Conservation (phyloP, 179 eudicot genomes). For the Camellia oleifera region DNA sequence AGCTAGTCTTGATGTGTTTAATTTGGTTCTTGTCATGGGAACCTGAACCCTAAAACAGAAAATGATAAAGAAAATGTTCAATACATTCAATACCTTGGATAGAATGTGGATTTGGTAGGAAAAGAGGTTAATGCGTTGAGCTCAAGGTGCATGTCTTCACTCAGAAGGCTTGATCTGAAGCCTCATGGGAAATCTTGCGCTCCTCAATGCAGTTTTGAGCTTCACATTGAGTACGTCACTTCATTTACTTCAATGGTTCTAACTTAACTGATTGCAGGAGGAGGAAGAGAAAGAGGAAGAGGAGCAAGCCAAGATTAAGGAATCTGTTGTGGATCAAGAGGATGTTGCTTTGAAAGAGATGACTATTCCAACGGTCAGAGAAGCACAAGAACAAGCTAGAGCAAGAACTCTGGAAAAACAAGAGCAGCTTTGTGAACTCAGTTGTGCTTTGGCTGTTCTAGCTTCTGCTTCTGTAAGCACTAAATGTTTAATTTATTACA, state of each 20-base stretch:
- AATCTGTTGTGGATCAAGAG: constrained; percentile 38
- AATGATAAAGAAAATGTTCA: too few species aligned
- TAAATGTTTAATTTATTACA: not conserved
- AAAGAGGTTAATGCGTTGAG: not conserved
- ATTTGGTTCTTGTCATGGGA: too few species aligned
- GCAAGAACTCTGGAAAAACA: constrained; percentile 44
- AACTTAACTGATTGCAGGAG: constrained; percentile 38
- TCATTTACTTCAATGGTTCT: not conserved
- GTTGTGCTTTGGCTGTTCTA: constrained; percentile 82
- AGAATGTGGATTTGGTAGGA: not conserved
- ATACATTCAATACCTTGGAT: not conserved
- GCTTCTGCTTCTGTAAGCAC: constrained; percentile 78
- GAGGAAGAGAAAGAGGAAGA: constrained; percentile 62
- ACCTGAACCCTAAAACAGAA: too few species aligned
- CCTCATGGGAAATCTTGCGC: not conserved
- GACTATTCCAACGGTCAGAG: not conserved
- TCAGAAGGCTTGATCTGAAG: not conserved
- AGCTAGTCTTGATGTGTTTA: not conserved
- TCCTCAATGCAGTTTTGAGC: not conserved
- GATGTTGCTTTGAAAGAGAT: constrained; percentile 54
- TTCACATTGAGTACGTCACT: not conserved
- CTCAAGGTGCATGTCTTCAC: not conserved
- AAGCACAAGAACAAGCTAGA: constrained; percentile 5
- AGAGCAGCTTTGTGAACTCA: constrained; percentile 73
- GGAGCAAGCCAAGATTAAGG: constrained; percentile 61